phyloP scores from a whole-genome alignment of 176 grass and related monocot genomes.

The Juncus inflexus region DNA sequence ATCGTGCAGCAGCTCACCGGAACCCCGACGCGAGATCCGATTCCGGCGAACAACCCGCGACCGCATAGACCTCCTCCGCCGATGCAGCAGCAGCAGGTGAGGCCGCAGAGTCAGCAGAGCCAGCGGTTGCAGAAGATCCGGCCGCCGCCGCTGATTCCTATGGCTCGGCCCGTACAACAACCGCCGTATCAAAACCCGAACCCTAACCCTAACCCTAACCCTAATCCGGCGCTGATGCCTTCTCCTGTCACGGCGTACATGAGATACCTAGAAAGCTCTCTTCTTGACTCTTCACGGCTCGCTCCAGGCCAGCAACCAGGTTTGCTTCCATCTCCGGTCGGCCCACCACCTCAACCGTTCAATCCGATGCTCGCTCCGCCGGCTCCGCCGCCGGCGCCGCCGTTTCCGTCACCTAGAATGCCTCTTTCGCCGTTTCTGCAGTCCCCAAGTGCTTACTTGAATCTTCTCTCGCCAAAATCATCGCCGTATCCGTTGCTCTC shows the following conservation, averaged over 20 bases:
- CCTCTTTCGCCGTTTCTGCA: constrained; percentile 13
- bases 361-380: not conserved
- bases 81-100: constrained; percentile 40
- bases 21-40: constrained; percentile 49
- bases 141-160: constrained; percentile 21
- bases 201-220: constrained; percentile 21
- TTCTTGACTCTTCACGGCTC: constrained; percentile 20
- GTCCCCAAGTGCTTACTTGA: constrained; percentile 28
- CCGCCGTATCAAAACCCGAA: constrained; percentile 16
- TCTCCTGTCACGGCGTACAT: constrained; percentile 28
- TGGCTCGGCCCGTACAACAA: constrained; percentile 12
- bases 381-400: not conserved
- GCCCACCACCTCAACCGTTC: not conserved
- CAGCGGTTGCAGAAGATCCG: constrained; percentile 27
- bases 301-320: not conserved
- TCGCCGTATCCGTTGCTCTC: constrained; percentile 25
- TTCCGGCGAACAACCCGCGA: constrained; percentile 12
- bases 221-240: constrained; percentile 8
- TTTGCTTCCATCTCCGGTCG: constrained; percentile 25
- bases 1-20: constrained; percentile 98
- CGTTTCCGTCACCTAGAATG: constrained; percentile 19
- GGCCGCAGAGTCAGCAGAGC: constrained; percentile 30
- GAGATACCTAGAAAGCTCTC: constrained; percentile 24
- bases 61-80: constrained; percentile 2
- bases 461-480: constrained; percentile 26